These are phyloP conservation scores for Camellia lanceoleosa DNA, from an alignment of 148 eudicot genomes.

Conservation along the genomic window DNA sequence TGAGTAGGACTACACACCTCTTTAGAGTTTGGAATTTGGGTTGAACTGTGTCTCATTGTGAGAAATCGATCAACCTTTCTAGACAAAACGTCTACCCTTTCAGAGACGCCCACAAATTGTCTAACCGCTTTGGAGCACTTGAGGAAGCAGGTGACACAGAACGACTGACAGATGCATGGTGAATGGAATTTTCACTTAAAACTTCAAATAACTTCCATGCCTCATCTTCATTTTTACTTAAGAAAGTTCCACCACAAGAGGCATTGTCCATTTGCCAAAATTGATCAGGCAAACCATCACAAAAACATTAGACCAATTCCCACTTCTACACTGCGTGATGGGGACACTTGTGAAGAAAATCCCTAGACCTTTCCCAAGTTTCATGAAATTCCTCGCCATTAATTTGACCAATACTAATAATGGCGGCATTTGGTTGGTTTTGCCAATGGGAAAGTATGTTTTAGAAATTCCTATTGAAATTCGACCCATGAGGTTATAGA, in stretches of 20 bases:
- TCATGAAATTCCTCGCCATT: no score
- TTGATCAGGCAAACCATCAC: neutral
- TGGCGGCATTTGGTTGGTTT: no score
- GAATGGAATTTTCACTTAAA: neutral
- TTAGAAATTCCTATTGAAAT: no score
- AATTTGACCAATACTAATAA: no score
- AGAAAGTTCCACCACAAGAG: neutral
- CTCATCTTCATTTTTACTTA: no score
- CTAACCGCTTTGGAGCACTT: neutral
- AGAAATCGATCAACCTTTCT: neutral
- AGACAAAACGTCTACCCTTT: neutral
- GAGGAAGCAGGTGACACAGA: neutral
- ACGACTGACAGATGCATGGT: neutral
- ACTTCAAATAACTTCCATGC: neutral
- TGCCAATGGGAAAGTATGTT: no score
- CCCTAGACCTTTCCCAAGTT: neutral
- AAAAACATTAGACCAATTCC: neutral
- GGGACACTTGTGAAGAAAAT: neutral
- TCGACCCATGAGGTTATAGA: no score
- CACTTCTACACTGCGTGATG: neutral
- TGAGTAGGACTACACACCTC: neutral
- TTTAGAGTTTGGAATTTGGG: neutral
- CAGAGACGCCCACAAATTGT: neutral
- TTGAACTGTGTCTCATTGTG: neutral
- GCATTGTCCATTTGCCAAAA: neutral